Evolutionary conservation across 2,329 filamentous ascomycete species (phyloP).

Genomic region (Colletotrichum scovillei): DNA sequence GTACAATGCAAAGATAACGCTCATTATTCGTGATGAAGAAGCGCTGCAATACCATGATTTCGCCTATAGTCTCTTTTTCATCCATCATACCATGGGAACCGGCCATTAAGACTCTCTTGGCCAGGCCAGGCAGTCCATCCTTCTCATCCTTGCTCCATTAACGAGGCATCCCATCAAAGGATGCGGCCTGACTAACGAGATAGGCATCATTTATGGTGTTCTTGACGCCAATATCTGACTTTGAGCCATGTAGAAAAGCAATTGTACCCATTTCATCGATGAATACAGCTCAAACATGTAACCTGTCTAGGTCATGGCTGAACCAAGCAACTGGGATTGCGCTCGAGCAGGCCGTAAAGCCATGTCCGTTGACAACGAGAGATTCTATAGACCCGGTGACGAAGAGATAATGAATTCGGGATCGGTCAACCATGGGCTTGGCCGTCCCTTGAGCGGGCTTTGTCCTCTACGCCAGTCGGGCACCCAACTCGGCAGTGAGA

Average conservation of each 20-base stretch:
- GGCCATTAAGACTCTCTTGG: not conserved
- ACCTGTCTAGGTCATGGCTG: not conserved
- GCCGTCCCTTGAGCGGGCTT: not conserved
- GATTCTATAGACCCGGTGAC: not conserved
- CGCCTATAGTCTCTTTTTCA: not conserved
- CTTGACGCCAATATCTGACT: not conserved
- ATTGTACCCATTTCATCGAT: not conserved
- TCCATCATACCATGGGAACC: not conserved
- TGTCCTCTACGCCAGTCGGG: not conserved
- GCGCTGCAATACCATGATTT: not conserved
- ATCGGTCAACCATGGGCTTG: not conserved
- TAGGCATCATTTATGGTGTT: not conserved
- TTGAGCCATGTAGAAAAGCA: not conserved
- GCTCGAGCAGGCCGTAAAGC: not conserved
- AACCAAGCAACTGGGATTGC: not conserved
- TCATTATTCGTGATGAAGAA: not conserved
- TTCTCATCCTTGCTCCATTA: not conserved
- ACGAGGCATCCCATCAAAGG: not conserved
- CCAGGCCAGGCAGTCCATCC: not conserved
- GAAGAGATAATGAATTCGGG: not conserved
- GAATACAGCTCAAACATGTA: not conserved
- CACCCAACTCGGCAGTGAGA: not conserved
- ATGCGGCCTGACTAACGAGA: not conserved
- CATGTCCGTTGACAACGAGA: not conserved
- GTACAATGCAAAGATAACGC: not conserved